Conservation (phyloP, 345 rosid genomes). For the Brassica nigra region DNA sequence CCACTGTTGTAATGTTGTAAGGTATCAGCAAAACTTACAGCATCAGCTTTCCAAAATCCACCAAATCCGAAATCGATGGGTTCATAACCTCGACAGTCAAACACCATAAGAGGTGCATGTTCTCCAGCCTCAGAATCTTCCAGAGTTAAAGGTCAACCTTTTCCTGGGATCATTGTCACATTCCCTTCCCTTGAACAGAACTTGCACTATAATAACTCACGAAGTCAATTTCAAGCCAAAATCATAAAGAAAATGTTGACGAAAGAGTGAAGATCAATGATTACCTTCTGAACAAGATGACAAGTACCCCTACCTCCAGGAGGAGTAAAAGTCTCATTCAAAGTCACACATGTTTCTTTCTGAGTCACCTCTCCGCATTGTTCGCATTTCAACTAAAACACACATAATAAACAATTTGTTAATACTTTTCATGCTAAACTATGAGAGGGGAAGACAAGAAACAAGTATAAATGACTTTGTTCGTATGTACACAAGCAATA, state of each 20-base stretch:
- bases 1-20: not conserved
- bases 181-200: conserved; percentile 84
- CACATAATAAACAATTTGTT: not conserved
- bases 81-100: conserved; percentile 86
- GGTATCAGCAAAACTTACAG: conserved; percentile 61
- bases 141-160: conserved; percentile 62
- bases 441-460: conserved; percentile 3
- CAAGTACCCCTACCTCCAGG: conserved; percentile 60
- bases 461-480: not conserved
- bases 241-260: not conserved
- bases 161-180: conserved; percentile 70
- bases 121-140: conserved; percentile 60
- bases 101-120: conserved; percentile 76
- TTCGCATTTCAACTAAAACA: conserved; percentile 69
- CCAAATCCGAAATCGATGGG: conserved; percentile 67
- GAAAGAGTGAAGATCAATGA: not conserved
- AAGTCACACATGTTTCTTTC: conserved; percentile 77
- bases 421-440: not conserved
- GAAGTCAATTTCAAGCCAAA: conserved; percentile 7
- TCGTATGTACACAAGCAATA: not conserved
- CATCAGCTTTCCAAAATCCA: conserved; percentile 73
- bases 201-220: conserved; percentile 63
- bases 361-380: conserved; percentile 77
- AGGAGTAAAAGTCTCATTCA: conserved; percentile 62
- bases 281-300: conserved; percentile 87